Conservation (phyloP, 2,329 filamentous ascomycete genomes). For the Colletotrichum sojae region DNA sequence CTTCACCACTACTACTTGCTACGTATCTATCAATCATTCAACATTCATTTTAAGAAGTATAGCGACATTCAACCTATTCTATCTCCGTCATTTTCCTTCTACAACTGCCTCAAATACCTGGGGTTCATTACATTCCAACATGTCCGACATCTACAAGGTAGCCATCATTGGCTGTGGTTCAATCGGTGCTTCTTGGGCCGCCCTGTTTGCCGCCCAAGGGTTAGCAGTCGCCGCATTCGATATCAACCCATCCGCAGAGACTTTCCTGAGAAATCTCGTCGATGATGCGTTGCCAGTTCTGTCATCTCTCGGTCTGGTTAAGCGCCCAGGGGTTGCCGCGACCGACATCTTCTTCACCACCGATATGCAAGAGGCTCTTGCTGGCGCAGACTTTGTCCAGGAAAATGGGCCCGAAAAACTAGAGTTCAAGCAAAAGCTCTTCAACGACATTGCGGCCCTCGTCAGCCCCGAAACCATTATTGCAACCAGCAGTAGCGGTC, state of each 20-base stretch:
- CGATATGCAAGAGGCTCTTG: slow-evolving; percentile 27
- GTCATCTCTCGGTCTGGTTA: slow-evolving; percentile 21
- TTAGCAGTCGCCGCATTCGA: slow-evolving; percentile 57
- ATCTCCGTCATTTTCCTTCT: neutral
- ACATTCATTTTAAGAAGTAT: neutral
- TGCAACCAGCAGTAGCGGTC: slow-evolving; percentile 46
- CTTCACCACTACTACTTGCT: too few relatives aligned
- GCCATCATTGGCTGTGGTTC: slow-evolving; percentile 52
- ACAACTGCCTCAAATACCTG: too few relatives aligned
- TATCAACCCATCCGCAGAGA: slow-evolving; percentile 52
- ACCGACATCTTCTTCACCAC: slow-evolving; percentile 28
- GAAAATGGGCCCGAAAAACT: slow-evolving; percentile 58
- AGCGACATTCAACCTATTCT: neutral
- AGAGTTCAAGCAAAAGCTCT: slow-evolving; percentile 55
- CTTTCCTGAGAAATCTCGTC: slow-evolving; percentile 44
- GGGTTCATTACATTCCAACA: neutral
- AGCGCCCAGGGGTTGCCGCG: neutral
- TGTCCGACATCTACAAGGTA: slow-evolving; percentile 43
- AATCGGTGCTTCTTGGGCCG: slow-evolving; percentile 57
- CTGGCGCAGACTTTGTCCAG: slow-evolving; percentile 52
- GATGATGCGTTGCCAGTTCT: slow-evolving; percentile 32
- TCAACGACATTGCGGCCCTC: slow-evolving; percentile 50
- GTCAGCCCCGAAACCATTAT: slow-evolving; percentile 53
- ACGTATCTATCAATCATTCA: too few relatives aligned
- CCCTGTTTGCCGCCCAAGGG: slow-evolving; percentile 50